Evolutionary conservation across 2,329 filamentous ascomycete species (phyloP).

Genomic region (Exophiala mesophila): DNA sequence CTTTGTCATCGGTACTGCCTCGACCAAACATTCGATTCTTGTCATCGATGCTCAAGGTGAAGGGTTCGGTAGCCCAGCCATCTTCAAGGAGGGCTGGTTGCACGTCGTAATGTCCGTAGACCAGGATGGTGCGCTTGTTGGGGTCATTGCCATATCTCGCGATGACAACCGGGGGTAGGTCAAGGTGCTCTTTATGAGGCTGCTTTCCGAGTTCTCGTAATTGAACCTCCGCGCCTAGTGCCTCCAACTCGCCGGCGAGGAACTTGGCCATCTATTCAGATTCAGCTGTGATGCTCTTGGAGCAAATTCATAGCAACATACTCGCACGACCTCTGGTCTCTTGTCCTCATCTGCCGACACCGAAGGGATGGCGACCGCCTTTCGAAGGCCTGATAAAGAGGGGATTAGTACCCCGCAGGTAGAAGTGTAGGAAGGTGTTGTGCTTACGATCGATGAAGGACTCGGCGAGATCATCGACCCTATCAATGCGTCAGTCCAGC

Average conservation of each 20-base stretch:
- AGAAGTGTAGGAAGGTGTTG: constrained; percentile 1
- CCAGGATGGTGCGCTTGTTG: constrained; percentile 88
- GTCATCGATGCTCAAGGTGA: constrained; percentile 78
- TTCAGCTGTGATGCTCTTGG: constrained; percentile 1
- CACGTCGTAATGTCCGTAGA: constrained; percentile 98
- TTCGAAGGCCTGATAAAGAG: constrained; percentile 54
- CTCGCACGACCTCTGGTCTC: constrained; percentile 82
- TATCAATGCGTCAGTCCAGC: constrained; percentile 23
- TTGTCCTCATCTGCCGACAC: constrained; percentile 87
- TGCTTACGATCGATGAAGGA: constrained; percentile 74
- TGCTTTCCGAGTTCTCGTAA: constrained; percentile 85
- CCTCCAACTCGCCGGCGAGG: constrained; percentile 75
- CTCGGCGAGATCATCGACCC: constrained; percentile 70
- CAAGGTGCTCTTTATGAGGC: constrained; percentile 81
- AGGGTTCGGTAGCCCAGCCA: constrained; percentile 93
- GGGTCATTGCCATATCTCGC: constrained; percentile 88
- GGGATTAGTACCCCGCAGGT: constrained; percentile 10
- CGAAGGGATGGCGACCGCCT: constrained; percentile 94
- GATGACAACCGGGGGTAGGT: constrained; percentile 87
- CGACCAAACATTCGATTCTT: constrained; percentile 95
- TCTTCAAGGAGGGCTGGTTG: constrained; percentile 91
- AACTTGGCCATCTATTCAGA: constrained; percentile 74
- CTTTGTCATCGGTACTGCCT: constrained; percentile 96
- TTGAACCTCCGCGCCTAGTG: constrained; percentile 81
- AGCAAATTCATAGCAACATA: constrained; percentile 28